phyloP scores from a whole-genome alignment of 2,329 filamentous ascomycete genomes.

The Blumeria hordei region DNA sequence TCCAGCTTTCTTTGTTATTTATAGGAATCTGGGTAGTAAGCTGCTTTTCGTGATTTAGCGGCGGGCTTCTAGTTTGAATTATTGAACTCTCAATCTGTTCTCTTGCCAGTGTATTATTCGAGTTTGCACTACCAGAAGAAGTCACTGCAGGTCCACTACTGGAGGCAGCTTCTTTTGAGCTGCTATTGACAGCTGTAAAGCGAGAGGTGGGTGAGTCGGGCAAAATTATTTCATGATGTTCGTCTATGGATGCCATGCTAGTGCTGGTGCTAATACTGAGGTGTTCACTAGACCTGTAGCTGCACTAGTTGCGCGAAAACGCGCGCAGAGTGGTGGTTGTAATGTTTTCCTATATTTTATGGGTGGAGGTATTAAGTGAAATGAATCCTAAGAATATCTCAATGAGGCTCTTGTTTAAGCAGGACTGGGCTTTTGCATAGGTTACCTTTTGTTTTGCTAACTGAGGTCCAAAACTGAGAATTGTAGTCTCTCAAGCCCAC shows the following conservation, averaged over 20 bases:
- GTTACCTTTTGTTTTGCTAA: no score
- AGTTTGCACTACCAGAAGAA: constrained; percentile 5
- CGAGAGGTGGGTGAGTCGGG: constrained; percentile 11
- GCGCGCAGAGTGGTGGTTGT: no score
- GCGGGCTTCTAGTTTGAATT: constrained; percentile 12
- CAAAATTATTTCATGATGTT: neutral
- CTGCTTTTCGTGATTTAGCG: constrained; percentile 15
- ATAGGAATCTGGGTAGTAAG: constrained; percentile 13
- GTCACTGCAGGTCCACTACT: neutral
- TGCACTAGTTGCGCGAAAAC: no score
- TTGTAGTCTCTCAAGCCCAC: no score
- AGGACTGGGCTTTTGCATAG: no score
- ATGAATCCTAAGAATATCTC: no score
- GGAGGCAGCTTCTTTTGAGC: constrained; percentile 5
- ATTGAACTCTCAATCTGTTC: constrained; percentile 13
- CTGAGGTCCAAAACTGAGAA: no score
- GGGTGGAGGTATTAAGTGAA: no score
- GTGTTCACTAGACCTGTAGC: no score
- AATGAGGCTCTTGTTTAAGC: no score
- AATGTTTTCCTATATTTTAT: no score
- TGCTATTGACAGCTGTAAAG: constrained; percentile 16
- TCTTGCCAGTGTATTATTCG: constrained; percentile 9
- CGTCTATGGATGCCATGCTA: neutral
- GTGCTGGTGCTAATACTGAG: no score
- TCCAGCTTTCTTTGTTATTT: constrained; percentile 13